Conservation (phyloP, 352 stramenopile species). For the Globisporangium spiculum region DNA sequence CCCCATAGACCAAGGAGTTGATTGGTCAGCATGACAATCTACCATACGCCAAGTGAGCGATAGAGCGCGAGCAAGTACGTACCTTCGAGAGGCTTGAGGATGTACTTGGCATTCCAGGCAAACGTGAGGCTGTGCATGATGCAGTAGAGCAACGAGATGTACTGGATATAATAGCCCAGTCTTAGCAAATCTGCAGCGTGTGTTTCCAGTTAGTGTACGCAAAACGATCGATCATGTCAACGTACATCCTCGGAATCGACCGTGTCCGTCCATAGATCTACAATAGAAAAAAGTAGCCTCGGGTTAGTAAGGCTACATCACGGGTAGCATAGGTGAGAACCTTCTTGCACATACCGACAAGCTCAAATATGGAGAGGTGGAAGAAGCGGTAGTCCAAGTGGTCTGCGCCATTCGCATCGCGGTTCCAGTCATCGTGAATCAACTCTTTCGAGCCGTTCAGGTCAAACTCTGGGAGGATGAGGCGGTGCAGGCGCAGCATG, state of each 20-base stretch:
- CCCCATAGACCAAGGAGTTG: too few species aligned
- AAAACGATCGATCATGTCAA: not conserved
- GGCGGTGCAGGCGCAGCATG: conserved; percentile 71
- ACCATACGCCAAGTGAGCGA: too few species aligned
- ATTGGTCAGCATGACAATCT: too few species aligned
- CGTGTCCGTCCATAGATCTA: conserved; percentile 71
- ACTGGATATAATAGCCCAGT: conserved; percentile 26
- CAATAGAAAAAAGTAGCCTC: not conserved
- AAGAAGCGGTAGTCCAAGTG: conserved; percentile 69
- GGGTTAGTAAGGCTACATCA: not conserved
- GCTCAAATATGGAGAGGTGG: conserved; percentile 82
- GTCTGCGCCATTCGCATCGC: conserved; percentile 48
- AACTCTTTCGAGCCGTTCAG: conserved; percentile 54
- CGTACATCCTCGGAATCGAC: conserved; percentile 62
- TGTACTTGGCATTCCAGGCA: conserved; percentile 35
- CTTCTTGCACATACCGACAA: conserved; percentile 46
- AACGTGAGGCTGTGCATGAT: conserved; percentile 73
- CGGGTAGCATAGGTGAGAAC: not conserved
- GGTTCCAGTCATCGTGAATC: conserved; percentile 68
- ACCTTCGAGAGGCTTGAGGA: conserved; percentile 58
- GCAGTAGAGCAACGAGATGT: conserved; percentile 76
- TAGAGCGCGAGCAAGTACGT: not conserved
- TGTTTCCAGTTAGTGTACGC: not conserved
- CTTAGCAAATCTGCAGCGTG: not conserved
- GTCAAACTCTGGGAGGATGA: conserved; percentile 78